Evolutionary conservation across 768 basidiomycete species (phyloP), one percentile per base, ranked within the genome.

Genomic region (Lactarius quietus): DNA sequence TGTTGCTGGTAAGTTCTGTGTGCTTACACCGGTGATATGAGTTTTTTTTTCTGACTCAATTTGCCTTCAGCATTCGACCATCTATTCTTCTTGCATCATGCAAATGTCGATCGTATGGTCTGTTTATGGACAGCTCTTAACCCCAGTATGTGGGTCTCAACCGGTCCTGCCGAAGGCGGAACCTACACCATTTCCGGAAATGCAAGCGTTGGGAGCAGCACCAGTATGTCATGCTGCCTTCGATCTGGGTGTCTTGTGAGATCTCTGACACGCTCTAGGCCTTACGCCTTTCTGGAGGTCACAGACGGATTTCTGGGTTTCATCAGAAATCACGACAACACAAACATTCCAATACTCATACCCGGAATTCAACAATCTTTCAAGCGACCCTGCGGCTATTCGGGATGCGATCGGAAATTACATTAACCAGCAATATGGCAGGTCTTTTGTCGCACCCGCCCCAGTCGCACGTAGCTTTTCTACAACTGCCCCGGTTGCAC

Each of bases 71-170:
- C 74, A 0, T 82, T 83, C 64, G 84, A 84, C 69, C 82, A 82
- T 0, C 79, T 83, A 66, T 84, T 85, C 75, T 84, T 77, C 72
- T 69, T 84, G 65, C 84, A 84, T 66, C 84, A 85, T 68, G 67
- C 72, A 64, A 82, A 85, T 54, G 82, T 84, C 29, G 84, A 85
- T 64, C 80, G 83, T 26, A n/a, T 83, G 66, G 73, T 84, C 28
- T 75, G 82, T 8, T 73, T 85, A 20, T 85, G 83, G 84, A 73
- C 76, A 6, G 82, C 80, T 1, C 64, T 84, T 52, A 77, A 84
- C 66, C 78, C 75, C 0, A 71, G 68, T 3, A 76, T 79, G 7
- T 80, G 79, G 77, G 79, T 82, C 7, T 72, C 70, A 35, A 41
- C 14, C 48, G 73, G 39, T 56, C 70, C 53, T 57, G 63, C 66